Conservation (phyloP, 129 eudicot genomes). For the Gnaphalium uliginosum region DNA sequence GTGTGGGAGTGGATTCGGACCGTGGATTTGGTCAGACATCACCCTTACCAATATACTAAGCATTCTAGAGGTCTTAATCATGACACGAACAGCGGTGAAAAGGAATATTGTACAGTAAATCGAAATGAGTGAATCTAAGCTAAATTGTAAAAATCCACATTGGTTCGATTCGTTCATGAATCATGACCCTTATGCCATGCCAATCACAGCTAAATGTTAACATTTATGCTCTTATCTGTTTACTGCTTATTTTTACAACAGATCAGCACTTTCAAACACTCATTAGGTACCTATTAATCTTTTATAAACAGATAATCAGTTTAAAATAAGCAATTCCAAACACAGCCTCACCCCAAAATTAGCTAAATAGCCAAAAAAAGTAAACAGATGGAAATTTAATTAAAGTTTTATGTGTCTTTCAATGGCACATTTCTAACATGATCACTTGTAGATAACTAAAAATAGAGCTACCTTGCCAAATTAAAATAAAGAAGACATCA, state of each 20-base stretch:
- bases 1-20: background rate
- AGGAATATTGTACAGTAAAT: background rate
- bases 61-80: conserved; percentile 6
- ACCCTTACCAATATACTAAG: background rate
- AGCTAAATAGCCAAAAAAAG: background rate
- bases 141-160: conserved; percentile 17
- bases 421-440: conserved; percentile 25
- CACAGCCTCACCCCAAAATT: background rate
- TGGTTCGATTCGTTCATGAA: conserved; percentile 22
- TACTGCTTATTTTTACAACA: too few species aligned
- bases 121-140: background rate
- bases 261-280: background rate
- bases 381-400: background rate
- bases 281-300: background rate
- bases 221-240: too few species aligned
- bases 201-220: background rate
- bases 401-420: conserved; percentile 23
- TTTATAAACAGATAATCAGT: background rate
- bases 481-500: conserved; percentile 19
- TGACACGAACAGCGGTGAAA: background rate
- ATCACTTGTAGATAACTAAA: conserved; percentile 5
- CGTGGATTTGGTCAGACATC: background rate
- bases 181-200: background rate
- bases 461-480: conserved; percentile 26
- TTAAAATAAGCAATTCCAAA: background rate